These are phyloP conservation scores for Cladosporium colombiae DNA, from an alignment of 2,329 filamentous ascomycete species.

Conservation along the genomic window DNA sequence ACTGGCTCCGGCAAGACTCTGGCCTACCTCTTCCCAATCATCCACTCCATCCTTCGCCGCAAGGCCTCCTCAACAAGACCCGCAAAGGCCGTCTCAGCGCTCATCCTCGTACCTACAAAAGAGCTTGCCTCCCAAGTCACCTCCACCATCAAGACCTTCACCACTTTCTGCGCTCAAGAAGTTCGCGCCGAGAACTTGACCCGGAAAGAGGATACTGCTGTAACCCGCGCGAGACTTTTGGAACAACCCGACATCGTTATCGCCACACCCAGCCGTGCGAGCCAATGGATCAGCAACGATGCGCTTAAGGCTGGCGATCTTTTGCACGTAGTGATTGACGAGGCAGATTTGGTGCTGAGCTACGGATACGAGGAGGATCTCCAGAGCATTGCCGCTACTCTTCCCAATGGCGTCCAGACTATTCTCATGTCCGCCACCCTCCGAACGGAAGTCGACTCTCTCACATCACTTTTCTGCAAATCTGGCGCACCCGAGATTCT, in stretches of 20 bases:
- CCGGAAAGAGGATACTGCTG: constrained; percentile 84
- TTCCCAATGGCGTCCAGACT: constrained; percentile 85
- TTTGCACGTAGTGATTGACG: constrained; percentile 82
- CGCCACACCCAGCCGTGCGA: constrained; percentile 83
- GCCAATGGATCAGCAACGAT: constrained; percentile 72
- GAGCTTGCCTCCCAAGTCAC: constrained; percentile 92
- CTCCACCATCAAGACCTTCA: constrained; percentile 73
- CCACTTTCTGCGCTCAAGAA: constrained; percentile 81
- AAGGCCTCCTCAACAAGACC: constrained; percentile 62
- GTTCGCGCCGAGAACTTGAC: constrained; percentile 82
- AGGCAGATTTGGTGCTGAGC: constrained; percentile 88
- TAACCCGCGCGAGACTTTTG: constrained; percentile 82
- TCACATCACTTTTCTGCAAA: constrained; percentile 83
- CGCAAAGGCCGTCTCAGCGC: constrained; percentile 60
- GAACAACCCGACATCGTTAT: constrained; percentile 87
- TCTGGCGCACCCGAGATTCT: constrained; percentile 67
- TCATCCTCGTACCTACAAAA: constrained; percentile 90
- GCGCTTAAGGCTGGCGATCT: constrained; percentile 71
- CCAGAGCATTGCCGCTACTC: constrained; percentile 70
- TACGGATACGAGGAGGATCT: constrained; percentile 95
- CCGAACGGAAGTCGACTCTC: constrained; percentile 78
- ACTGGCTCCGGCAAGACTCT: constrained; percentile 97
- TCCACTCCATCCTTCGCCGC: constrained; percentile 78
- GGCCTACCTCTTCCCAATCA: constrained; percentile 88
- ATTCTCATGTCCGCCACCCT: constrained; percentile 93